phyloP scores from a whole-genome alignment of 192 early-diverging fungal genomes.

The Coemansia sp. region DNA sequence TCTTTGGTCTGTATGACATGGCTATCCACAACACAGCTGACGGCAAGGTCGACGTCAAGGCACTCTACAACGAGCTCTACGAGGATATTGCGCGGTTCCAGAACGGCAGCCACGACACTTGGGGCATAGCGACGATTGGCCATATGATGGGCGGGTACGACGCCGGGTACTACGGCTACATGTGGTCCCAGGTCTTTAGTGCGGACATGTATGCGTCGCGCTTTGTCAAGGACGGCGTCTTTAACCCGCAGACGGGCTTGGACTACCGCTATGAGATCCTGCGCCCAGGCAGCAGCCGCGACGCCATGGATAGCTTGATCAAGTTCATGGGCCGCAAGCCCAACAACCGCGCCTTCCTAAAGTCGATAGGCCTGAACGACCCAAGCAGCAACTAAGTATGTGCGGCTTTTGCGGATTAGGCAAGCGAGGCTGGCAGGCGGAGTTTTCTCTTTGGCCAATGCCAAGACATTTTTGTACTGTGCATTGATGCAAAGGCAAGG shows the following conservation, averaged over 20 bases:
- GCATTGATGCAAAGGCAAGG: background rate
- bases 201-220: constrained; percentile 78
- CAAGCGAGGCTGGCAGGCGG: background rate
- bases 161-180: constrained; percentile 75
- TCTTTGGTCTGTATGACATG: constrained; percentile 78
- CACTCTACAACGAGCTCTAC: constrained; percentile 49
- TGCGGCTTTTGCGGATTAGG: background rate
- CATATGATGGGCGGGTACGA: constrained; percentile 80
- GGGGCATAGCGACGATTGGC: constrained; percentile 62
- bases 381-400: background rate
- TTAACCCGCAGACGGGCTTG: constrained; percentile 59
- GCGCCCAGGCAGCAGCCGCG: constrained; percentile 64
- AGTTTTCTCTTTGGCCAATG: background rate
- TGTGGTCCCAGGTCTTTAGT: constrained; percentile 79
- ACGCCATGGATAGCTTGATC: constrained; percentile 61
- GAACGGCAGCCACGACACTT: constrained; percentile 65
- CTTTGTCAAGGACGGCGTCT: constrained; percentile 59
- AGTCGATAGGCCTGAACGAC: constrained; percentile 59
- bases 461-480: background rate
- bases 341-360: constrained; percentile 73
- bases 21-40: constrained; percentile 64
- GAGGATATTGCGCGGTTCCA: constrained; percentile 40
- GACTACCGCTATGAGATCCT: constrained; percentile 77
- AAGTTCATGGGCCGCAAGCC: constrained; percentile 82
- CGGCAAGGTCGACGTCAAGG: constrained; percentile 40